phyloP scores from a whole-genome alignment of 1,284 basidiomycete genomes.

The Cryptococcus jaspeensis region DNA sequence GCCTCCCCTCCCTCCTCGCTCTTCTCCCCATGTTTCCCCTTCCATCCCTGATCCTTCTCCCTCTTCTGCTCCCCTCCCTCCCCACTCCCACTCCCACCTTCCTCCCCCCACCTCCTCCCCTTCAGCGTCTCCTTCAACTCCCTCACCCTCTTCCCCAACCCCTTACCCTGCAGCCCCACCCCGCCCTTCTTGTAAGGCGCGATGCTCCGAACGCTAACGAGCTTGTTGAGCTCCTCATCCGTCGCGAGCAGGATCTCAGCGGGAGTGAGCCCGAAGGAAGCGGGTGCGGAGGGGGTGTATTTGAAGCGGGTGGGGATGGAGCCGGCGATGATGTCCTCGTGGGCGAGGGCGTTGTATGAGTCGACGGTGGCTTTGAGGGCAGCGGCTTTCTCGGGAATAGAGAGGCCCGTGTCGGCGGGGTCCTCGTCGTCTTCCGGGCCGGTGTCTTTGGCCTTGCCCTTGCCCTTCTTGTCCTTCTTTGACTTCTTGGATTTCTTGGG shows the following conservation, averaged over 20 bases:
- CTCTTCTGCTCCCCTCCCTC: slow-evolving; percentile 10
- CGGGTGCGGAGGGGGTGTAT: slow-evolving; percentile 71
- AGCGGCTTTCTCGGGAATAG: slow-evolving; percentile 76
- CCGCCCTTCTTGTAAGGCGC: slow-evolving; percentile 76
- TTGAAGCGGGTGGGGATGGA: slow-evolving; percentile 91
- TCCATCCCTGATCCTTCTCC: slow-evolving; percentile 53
- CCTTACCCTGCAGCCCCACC: slow-evolving; percentile 57
- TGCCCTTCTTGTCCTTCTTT: slow-evolving; percentile 56
- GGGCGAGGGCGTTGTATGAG: slow-evolving; percentile 83
- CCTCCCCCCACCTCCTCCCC: slow-evolving; percentile 54
- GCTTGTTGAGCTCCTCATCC: slow-evolving; percentile 88
- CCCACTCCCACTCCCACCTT: slow-evolving; percentile 20
- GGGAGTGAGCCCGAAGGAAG: slow-evolving; percentile 72
- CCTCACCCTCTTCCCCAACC: slow-evolving; percentile 68
- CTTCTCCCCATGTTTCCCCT: slow-evolving; percentile 43
- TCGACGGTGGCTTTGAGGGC: slow-evolving; percentile 85
- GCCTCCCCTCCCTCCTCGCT: slow-evolving; percentile 8
- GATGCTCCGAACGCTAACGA: slow-evolving; percentile 81
- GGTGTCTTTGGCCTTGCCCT: slow-evolving; percentile 47
- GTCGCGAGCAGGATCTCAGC: slow-evolving; percentile 89
- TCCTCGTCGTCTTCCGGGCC: slow-evolving; percentile 12
- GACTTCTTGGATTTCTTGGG: slow-evolving; percentile 57
- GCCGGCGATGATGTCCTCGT: slow-evolving; percentile 86
- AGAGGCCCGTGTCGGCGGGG: slow-evolving; percentile 55
- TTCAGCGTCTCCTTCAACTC: slow-evolving; percentile 67